phyloP scores from a whole-genome alignment of 202 grass and related monocot genomes.

The Bolboschoenoplectus hybrid region DNA sequence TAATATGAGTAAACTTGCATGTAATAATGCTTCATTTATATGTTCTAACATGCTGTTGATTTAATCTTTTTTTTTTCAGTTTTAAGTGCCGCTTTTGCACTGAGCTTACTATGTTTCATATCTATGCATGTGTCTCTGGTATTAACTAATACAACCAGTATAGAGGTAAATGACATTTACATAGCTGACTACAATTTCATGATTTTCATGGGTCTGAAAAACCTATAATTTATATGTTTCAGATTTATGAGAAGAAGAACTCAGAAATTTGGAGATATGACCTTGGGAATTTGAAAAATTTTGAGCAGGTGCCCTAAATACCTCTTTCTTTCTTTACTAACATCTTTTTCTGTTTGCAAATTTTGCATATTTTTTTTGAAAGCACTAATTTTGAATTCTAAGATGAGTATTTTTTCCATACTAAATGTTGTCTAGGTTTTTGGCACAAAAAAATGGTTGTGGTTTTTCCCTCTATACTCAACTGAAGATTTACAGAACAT shows the following conservation, averaged over 20 bases:
- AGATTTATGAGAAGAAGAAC: conserved; percentile 77
- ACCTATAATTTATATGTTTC: conserved; percentile 34
- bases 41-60: conserved; percentile 29
- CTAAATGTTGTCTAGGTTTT: conserved; percentile 58
- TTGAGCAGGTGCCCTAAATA: conserved; percentile 61
- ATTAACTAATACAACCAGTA: conserved; percentile 68
- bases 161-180: conserved; percentile 65
- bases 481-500: conserved; percentile 70
- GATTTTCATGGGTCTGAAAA: conserved; percentile 17
- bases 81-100: conserved; percentile 81
- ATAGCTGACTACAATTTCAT: not conserved
- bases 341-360: conserved; percentile 27
- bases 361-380: not conserved
- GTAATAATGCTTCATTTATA: conserved; percentile 34
- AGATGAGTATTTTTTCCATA: not conserved
- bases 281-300: conserved; percentile 78
- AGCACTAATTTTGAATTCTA: not conserved
- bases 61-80: conserved; percentile 57
- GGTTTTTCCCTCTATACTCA: conserved; percentile 81
- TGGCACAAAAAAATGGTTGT: conserved; percentile 77
- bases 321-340: not conserved
- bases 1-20: not conserved
- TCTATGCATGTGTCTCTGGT: conserved; percentile 69
- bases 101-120: conserved; percentile 85
- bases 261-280: conserved; percentile 69